Evolutionary conservation across 768 basidiomycete species (phyloP).

Genomic region (Collybia mongolica): DNA sequence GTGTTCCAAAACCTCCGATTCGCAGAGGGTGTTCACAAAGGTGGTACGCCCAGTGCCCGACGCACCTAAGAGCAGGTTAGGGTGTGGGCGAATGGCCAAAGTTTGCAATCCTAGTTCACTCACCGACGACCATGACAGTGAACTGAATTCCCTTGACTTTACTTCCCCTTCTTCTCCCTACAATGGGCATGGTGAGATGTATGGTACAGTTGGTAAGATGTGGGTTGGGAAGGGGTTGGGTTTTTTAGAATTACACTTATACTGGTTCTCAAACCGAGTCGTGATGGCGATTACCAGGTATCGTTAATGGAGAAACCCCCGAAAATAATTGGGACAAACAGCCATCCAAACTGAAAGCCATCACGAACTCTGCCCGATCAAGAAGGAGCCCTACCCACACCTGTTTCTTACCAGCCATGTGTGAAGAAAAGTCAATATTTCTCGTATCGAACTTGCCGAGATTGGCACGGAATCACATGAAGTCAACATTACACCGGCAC

Average conservation of each 20-base stretch:
- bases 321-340: slow-evolving; percentile 14
- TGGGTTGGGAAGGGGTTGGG: slow-evolving; percentile 10
- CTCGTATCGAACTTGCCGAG: too few species aligned
- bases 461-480: too few species aligned
- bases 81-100: slow-evolving; percentile 1
- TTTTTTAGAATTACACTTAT: slow-evolving; percentile 5
- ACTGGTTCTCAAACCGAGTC: slow-evolving; percentile 11
- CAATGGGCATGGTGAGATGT: slow-evolving; percentile 34
- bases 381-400: too few species aligned
- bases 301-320: slow-evolving; percentile 1
- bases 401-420: too few species aligned
- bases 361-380: too few species aligned
- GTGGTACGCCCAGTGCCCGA: slow-evolving; percentile 88
- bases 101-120: slow-evolving; percentile 25
- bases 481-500: too few species aligned
- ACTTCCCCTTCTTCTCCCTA: slow-evolving; percentile 56
- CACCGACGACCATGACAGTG: slow-evolving; percentile 88
- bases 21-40: slow-evolving; percentile 91
- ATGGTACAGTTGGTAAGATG: slow-evolving; percentile 4
- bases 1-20: slow-evolving; percentile 72
- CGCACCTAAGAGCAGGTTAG: slow-evolving; percentile 51
- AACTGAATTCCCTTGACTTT: slow-evolving; percentile 91
- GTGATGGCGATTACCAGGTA: slow-evolving; percentile 13
- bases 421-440: too few species aligned
- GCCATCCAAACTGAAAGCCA: too few species aligned